Conservation (phyloP, 345 rosid species). For the Mercurialis annua region DNA sequence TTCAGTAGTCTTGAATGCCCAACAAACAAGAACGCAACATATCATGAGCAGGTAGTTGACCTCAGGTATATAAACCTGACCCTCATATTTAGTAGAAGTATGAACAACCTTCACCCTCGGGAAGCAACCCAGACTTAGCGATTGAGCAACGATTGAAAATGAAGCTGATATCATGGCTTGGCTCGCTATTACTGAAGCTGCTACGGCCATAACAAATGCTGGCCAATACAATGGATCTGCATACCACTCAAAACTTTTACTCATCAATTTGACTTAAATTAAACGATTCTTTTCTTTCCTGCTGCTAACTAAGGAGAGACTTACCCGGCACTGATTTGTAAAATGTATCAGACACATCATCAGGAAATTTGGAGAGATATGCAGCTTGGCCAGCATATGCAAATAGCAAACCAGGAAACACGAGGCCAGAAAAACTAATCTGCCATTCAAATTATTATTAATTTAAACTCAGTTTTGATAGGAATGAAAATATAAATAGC, state of each 20-base stretch:
- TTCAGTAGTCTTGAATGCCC: slow-evolving; percentile 45
- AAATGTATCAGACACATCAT: slow-evolving; percentile 45
- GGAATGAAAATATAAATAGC: no score
- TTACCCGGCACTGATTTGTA: slow-evolving; percentile 59
- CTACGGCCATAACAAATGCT: slow-evolving; percentile 64
- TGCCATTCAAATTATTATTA: slow-evolving; percentile 17
- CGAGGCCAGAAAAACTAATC: slow-evolving; percentile 62
- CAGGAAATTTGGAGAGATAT: slow-evolving; percentile 40
- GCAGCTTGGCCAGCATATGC: slow-evolving; percentile 64
- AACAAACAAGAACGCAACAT: slow-evolving; percentile 54
- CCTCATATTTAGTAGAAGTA: slow-evolving; percentile 67
- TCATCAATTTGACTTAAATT: not conserved
- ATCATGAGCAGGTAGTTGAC: slow-evolving; percentile 73
- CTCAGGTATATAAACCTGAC: slow-evolving; percentile 89
- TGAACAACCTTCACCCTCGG: slow-evolving; percentile 78
- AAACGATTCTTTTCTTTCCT: not conserved
- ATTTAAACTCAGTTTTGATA: no score
- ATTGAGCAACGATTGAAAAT: slow-evolving; percentile 61
- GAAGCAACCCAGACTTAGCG: slow-evolving; percentile 61
- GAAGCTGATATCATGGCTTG: slow-evolving; percentile 86
- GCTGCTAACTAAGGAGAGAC: not conserved
- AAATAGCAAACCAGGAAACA: slow-evolving; percentile 39
- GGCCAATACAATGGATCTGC: slow-evolving; percentile 77
- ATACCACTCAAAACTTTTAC: not conserved
- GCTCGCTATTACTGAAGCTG: slow-evolving; percentile 77